Conservation (phyloP, 306 rosid genomes). For the Purshia tridentata region DNA sequence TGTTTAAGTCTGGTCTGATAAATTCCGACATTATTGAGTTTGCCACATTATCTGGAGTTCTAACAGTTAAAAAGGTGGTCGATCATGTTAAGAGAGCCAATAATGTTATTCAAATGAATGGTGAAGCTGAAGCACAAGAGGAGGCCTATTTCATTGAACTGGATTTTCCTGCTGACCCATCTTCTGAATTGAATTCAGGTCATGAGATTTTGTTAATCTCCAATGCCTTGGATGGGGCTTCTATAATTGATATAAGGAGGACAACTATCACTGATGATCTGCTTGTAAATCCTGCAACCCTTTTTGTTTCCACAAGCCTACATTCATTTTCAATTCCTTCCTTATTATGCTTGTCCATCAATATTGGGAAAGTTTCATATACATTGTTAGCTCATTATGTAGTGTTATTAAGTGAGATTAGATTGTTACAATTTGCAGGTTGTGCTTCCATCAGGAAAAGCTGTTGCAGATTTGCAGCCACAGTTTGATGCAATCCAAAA, state of each 20-base stretch:
- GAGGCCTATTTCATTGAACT: conserved; percentile 44
- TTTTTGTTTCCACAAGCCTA: not conserved
- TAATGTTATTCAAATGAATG: conserved; percentile 9
- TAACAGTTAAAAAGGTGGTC: conserved; percentile 39
- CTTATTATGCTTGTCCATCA: not conserved
- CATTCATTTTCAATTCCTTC: not conserved
- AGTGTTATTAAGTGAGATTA: not conserved
- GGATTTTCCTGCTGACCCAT: conserved; percentile 42
- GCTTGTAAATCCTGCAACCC: conserved; percentile 39
- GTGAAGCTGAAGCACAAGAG: conserved; percentile 5
- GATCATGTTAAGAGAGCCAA: not conserved
- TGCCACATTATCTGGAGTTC: conserved; percentile 57
- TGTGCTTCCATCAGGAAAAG: conserved; percentile 46
- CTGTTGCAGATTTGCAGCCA: conserved; percentile 56
- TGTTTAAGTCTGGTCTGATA: conserved; percentile 52
- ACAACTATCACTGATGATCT: conserved; percentile 32
- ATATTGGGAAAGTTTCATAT: no score
- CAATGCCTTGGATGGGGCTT: conserved; percentile 46
- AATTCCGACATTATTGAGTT: conserved; percentile 44
- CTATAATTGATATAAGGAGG: conserved; percentile 51
- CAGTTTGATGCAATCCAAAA: conserved; percentile 47
- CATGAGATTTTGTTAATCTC: conserved; percentile 38
- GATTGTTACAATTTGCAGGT: conserved; percentile 41
- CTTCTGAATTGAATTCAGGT: conserved; percentile 22
- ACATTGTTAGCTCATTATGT: not conserved